These are phyloP conservation scores for Apiotrichum veenhuisii DNA, from an alignment of 1,284 basidiomycete species.

Conservation along the genomic window DNA sequence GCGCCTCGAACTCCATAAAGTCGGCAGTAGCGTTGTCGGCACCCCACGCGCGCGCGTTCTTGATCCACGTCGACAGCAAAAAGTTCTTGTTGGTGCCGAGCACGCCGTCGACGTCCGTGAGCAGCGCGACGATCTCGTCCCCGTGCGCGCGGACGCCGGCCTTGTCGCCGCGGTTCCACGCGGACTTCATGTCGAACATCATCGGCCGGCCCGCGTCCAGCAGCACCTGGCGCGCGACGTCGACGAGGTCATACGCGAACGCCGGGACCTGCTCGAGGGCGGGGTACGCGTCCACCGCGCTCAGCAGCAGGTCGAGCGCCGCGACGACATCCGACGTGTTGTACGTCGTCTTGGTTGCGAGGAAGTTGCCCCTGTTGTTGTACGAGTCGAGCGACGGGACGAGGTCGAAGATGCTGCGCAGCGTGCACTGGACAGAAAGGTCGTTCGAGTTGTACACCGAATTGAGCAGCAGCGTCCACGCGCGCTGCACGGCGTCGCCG, in stretches of 20 bases:
- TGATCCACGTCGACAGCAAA: constrained; percentile 50
- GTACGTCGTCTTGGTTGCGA: constrained; percentile 49
- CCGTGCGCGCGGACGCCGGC: background rate
- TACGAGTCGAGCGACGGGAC: constrained; percentile 25
- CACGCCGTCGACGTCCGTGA: constrained; percentile 49
- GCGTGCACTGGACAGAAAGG: constrained; percentile 46
- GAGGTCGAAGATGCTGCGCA: constrained; percentile 52
- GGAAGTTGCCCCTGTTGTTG: constrained; percentile 37
- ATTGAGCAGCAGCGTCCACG: constrained; percentile 49
- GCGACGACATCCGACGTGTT: constrained; percentile 49
- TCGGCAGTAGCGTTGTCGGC: constrained; percentile 23
- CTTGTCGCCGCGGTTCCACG: constrained; percentile 2
- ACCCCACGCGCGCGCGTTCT: constrained; percentile 44
- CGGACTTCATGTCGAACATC: constrained; percentile 34
- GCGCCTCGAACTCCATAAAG: constrained; percentile 49
- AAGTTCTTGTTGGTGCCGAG: constrained; percentile 49
- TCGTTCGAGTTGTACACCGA: constrained; percentile 52
- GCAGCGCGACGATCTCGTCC: constrained; percentile 33
- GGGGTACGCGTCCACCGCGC: constrained; percentile 30
- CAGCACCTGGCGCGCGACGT: constrained; percentile 52
- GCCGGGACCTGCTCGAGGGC: constrained; percentile 40
- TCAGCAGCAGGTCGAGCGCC: constrained; percentile 47
- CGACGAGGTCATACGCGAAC: constrained; percentile 53
- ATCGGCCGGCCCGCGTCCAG: constrained; percentile 52
- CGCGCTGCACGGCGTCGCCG: constrained; percentile 35